Conservation (phyloP, 2,329 filamentous ascomycete species). For the Zymoseptoria crescenta region DNA sequence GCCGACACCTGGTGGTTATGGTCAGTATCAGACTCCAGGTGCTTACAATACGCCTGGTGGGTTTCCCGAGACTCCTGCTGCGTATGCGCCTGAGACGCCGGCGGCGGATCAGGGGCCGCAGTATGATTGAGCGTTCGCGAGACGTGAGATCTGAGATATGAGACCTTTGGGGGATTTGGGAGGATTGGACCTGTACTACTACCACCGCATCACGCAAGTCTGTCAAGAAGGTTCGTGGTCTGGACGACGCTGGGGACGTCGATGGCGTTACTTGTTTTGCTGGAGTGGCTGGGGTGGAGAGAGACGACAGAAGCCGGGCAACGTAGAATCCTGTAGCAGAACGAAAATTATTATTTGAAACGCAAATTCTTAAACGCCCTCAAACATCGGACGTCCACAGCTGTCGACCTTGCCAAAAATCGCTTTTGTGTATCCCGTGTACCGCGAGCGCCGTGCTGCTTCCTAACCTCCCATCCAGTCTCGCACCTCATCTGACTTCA, state of each 20-base stretch:
- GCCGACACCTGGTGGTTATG: constrained; percentile 34
- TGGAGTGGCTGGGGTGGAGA: too few species aligned
- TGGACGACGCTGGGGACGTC: neutral
- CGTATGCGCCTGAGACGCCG: constrained; percentile 50
- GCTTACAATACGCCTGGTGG: constrained; percentile 31
- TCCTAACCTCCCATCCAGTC: too few species aligned
- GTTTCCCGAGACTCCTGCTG: constrained; percentile 45
- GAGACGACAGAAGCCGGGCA: neutral
- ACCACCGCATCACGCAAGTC: neutral
- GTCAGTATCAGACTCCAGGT: constrained; percentile 31
- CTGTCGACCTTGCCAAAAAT: neutral
- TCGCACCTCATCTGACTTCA: too few species aligned
- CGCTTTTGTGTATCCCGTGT: neutral
- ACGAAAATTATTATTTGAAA: neutral
- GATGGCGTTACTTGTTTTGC: neutral
- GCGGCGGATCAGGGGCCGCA: constrained; percentile 38
- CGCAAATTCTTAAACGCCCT: neutral
- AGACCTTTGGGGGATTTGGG: too few species aligned
- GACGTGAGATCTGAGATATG: neutral
- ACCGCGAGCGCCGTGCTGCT: neutral
- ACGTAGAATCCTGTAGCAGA: neutral
- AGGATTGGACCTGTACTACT: neutral
- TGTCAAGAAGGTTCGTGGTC: neutral
- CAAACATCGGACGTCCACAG: neutral
- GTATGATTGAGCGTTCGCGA: constrained; percentile 28